Percentiles rank a stretch among this genome's conserved stretches.
phyloP scores from a whole-genome alignment of 2,329 filamentous ascomycete genomes.

The Colletotrichum sp. region DNA sequence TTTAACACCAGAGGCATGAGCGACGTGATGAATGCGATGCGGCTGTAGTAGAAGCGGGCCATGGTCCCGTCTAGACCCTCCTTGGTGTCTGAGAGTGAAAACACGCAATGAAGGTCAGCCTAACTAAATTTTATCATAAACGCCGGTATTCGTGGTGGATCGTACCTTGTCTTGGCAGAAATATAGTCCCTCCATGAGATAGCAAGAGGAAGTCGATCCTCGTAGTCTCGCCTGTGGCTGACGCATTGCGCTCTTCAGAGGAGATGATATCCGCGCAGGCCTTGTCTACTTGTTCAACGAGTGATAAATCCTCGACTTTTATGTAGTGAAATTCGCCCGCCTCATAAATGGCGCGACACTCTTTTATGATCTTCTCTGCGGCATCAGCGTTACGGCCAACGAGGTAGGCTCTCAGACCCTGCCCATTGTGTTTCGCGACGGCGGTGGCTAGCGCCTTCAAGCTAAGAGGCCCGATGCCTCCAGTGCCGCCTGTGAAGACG shows the following conservation, averaged over 20 bases:
- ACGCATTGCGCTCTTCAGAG: neutral
- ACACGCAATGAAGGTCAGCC: neutral
- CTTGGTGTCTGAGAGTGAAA: neutral
- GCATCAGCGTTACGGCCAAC: neutral
- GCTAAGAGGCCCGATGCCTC: neutral
- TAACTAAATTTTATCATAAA: neutral
- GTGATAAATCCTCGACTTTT: neutral
- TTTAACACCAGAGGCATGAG: neutral
- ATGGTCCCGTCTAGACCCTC: neutral
- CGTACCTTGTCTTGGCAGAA: neutral
- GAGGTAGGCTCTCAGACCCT: neutral
- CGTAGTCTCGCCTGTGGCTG: neutral
- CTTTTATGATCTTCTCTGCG: neutral
- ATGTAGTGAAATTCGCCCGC: neutral
- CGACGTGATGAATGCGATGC: neutral
- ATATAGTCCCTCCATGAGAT: neutral
- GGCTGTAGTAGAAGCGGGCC: neutral
- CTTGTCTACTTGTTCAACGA: neutral
- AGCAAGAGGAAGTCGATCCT: neutral
- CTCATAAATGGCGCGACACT: neutral
- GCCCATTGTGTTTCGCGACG: neutral
- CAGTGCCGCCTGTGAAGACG: neutral
- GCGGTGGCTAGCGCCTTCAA: neutral
- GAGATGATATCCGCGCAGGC: neutral
- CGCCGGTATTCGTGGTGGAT: rapidly evolving